A percentile compares a stretch with the other conserved stretches of the same genome.
Evolutionary conservation across 306 rosid genomes (phyloP).

Genomic region (Vicia villosa): DNA sequence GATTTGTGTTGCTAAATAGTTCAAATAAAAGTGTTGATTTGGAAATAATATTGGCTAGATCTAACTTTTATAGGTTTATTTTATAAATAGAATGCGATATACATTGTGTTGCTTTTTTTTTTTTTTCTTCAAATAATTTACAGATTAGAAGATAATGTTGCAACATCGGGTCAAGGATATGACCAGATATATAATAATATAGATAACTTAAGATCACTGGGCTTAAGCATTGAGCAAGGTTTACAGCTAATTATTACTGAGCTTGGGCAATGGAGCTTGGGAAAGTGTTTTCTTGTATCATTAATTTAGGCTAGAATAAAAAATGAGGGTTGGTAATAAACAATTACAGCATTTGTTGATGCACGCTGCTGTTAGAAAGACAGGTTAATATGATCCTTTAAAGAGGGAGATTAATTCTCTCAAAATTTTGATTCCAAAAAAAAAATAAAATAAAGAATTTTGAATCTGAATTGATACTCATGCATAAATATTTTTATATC

Average conservation of each 20-base stretch:
- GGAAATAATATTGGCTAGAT: no score
- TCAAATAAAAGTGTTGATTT: no score
- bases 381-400: slow-evolving; percentile 5
- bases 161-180: slow-evolving; percentile 19
- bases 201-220: slow-evolving; percentile 19
- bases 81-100: no score
- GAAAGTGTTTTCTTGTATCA: slow-evolving; percentile 1
- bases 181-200: slow-evolving; percentile 34
- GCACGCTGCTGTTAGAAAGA: slow-evolving; percentile 27
- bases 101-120: no score
- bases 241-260: slow-evolving; percentile 26
- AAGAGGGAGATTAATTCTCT: slow-evolving; percentile 37
- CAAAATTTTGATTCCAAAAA: slow-evolving; percentile 48
- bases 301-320: slow-evolving; percentile 23
- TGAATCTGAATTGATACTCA: no score
- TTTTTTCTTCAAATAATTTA: no score
- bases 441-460: no score
- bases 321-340: slow-evolving; percentile 33
- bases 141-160: slow-evolving; percentile 28
- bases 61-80: no score
- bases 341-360: slow-evolving; percentile 26
- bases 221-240: slow-evolving; percentile 2
- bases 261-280: neutral
- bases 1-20: no score
- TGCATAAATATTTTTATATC: no score